These are phyloP conservation scores for Phytophthora lateralis DNA, from an alignment of 352 stramenopile genomes.

Conservation along the genomic window DNA sequence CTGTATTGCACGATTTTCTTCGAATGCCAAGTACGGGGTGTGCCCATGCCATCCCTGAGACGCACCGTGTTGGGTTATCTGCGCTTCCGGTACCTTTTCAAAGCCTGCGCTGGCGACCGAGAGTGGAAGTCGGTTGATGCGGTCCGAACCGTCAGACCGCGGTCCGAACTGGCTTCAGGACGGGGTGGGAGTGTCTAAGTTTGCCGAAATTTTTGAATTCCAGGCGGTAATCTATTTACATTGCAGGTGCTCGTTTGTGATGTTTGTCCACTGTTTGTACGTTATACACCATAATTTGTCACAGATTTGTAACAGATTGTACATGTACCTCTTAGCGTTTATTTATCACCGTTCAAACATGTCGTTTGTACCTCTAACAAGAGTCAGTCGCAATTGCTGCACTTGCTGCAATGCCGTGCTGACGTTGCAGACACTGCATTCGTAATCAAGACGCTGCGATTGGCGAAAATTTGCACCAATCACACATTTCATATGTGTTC, in stretches of 20 bases:
- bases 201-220: neutral
- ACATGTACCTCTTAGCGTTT: neutral
- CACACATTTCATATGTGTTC: neutral
- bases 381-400: too few species aligned
- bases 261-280: neutral
- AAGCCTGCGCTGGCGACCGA: neutral
- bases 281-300: neutral
- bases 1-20: too few species aligned
- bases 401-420: conserved; percentile 24
- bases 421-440: conserved; percentile 6
- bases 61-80: neutral
- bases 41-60: neutral
- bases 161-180: neutral
- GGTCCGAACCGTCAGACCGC: neutral
- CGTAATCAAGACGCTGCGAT: conserved; percentile 7
- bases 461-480: conserved; percentile 13
- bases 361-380: conserved; percentile 2
- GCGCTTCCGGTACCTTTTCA: conserved; percentile 3
- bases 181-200: neutral
- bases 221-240: neutral
- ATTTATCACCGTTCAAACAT: neutral
- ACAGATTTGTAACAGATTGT: neutral
- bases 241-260: neutral
- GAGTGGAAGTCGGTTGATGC: neutral
- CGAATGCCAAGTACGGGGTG: neutral